Conservation (phyloP, 257 asterid genomes). For the Oldenlandia corymbosa region DNA sequence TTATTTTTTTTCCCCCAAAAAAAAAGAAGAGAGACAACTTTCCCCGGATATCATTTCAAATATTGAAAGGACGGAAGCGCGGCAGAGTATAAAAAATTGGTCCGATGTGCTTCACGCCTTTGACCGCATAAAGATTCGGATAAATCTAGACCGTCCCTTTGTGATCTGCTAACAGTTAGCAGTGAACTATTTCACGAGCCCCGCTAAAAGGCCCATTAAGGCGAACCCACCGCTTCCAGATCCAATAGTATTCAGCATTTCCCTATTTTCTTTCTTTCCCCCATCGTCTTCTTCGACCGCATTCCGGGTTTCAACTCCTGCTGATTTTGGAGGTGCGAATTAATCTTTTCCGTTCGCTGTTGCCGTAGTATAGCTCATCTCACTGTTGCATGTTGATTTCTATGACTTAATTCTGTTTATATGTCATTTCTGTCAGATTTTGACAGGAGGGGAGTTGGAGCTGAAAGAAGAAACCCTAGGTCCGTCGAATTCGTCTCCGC, state of each 20-base stretch:
- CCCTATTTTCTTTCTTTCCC: background rate
- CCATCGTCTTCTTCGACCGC: background rate
- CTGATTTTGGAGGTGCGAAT: background rate
- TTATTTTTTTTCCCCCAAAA: no score
- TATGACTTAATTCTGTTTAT: background rate
- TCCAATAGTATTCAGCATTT: background rate
- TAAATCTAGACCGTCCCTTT: no score
- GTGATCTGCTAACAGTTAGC: no score
- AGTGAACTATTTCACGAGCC: no score
- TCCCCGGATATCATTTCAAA: no score
- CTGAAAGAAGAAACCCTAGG: conserved; percentile 11
- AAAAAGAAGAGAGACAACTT: no score
- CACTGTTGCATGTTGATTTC: background rate
- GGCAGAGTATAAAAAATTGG: no score
- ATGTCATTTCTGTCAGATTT: background rate
- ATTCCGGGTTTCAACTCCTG: background rate
- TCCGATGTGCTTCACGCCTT: no score
- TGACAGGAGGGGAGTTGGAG: background rate
- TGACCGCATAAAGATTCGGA: no score
- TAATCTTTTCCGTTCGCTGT: background rate
- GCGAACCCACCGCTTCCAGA: no score
- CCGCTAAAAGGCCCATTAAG: no score
- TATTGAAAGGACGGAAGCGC: no score
- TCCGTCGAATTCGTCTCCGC: background rate
- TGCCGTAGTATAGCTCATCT: background rate